phyloP scores from a whole-genome alignment of 2,329 filamentous ascomycete genomes.

The Sporothrix curviconia region DNA sequence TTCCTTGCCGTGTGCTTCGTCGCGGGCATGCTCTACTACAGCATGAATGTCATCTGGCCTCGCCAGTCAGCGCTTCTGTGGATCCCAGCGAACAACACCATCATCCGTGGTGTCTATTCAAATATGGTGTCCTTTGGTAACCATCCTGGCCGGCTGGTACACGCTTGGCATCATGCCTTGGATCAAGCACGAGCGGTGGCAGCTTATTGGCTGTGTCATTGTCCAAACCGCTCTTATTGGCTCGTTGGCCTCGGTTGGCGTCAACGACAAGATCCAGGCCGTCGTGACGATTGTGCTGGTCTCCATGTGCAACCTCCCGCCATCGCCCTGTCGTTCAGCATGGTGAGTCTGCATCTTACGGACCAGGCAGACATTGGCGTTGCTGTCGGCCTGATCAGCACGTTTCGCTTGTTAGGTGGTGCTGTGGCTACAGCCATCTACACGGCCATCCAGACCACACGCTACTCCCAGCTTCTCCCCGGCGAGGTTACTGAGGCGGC shows the following conservation, averaged over 20 bases:
- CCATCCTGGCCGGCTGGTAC: conserved; percentile 23
- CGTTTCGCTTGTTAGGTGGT: conserved; percentile 29
- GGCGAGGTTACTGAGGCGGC: conserved; percentile 17
- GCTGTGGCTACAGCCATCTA: conserved; percentile 33
- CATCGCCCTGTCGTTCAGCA: conserved; percentile 25
- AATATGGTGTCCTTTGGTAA: conserved; percentile 21
- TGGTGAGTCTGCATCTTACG: conserved; percentile 28
- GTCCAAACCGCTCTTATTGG: too few relatives aligned
- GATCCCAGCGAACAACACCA: conserved; percentile 21
- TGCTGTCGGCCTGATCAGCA: conserved; percentile 29
- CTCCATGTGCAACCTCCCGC: too few relatives aligned
- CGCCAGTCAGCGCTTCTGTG: conserved; percentile 23
- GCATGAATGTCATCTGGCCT: conserved; percentile 23
- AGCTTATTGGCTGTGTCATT: too few relatives aligned
- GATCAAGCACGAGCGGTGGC: conserved; percentile 29
- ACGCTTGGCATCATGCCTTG: conserved; percentile 24
- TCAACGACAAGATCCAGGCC: too few relatives aligned
- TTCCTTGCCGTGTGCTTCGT: conserved; percentile 19
- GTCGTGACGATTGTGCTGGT: too few relatives aligned
- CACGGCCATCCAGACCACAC: conserved; percentile 27
- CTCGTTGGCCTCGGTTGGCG: conserved; percentile 26
- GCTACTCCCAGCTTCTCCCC: conserved; percentile 22
- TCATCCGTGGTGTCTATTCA: conserved; percentile 23
- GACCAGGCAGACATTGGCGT: conserved; percentile 32
- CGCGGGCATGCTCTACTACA: conserved; percentile 25